These are phyloP conservation scores for Scleroderma citrinum DNA, from an alignment of 768 basidiomycete species.

Conservation along the genomic window DNA sequence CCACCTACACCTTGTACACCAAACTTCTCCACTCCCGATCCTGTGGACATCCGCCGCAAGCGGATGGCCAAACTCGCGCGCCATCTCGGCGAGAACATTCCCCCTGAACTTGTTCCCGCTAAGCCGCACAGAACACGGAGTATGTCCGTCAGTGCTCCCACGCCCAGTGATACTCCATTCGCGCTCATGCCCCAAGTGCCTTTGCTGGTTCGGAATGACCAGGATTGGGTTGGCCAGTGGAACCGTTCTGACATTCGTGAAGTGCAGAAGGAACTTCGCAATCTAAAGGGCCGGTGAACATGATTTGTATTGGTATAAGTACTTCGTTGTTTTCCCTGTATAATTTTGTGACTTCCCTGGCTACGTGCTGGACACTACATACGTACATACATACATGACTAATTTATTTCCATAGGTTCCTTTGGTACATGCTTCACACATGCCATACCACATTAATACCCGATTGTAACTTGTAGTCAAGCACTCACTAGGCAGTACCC, in stretches of 20 bases:
- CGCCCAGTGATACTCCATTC: not conserved
- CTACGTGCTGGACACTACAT: not conserved
- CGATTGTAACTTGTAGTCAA: no score
- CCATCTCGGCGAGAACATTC: slow-evolving; percentile 55
- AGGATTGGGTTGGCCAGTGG: slow-evolving; percentile 37
- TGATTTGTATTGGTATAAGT: not conserved
- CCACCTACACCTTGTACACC: slow-evolving; percentile 18
- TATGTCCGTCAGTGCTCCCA: slow-evolving; percentile 11
- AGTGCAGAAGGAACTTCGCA: slow-evolving; percentile 34
- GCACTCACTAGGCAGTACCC: no score
- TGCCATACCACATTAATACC: no score
- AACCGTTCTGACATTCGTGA: slow-evolving; percentile 34
- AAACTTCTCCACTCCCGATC: slow-evolving; percentile 13
- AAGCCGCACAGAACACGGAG: slow-evolving; percentile 4
- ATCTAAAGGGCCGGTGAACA: slow-evolving; percentile 15
- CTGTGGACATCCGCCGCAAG: slow-evolving; percentile 34
- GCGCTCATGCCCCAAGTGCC: not conserved
- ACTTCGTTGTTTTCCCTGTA: not conserved
- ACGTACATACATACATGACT: not conserved
- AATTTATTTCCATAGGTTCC: no score
- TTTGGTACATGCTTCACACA: no score
- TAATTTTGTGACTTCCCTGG: not conserved
- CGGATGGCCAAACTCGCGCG: slow-evolving; percentile 55
- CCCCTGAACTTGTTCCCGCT: slow-evolving; percentile 46
- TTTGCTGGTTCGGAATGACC: not conserved